These are phyloP conservation scores for Pelargonium citronellum DNA, from an alignment of 441 rosid species.

Conservation along the genomic window DNA sequence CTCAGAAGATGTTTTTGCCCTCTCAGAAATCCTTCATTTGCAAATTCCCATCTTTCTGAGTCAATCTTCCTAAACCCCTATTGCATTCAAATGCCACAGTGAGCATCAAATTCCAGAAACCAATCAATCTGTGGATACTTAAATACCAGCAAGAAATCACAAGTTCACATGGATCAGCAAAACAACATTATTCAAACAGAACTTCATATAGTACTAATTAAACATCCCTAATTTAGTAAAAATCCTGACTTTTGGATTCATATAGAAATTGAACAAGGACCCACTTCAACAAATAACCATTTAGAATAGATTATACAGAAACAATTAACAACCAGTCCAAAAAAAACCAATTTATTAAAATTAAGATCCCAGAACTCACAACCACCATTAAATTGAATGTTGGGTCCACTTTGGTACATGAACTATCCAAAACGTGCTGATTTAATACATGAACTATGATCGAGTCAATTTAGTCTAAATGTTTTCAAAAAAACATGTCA, in stretches of 20 bases:
- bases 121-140: not conserved
- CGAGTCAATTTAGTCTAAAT: too few species aligned
- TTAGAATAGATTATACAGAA: not conserved
- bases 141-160: too few species aligned
- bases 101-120: not conserved
- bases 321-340: too few species aligned
- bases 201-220: too few species aligned
- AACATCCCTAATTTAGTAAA: too few species aligned
- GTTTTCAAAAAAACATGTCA: too few species aligned
- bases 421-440: too few species aligned
- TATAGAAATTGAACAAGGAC: constrained; percentile 17
- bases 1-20: constrained; percentile 63
- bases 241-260: not conserved
- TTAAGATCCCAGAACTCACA: constrained; percentile 10
- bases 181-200: too few species aligned
- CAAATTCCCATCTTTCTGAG: constrained; percentile 69
- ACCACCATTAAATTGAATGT: too few species aligned
- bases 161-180: too few species aligned
- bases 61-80: constrained; percentile 56
- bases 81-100: constrained; percentile 8
- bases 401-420: too few species aligned
- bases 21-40: constrained; percentile 38
- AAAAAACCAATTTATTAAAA: not conserved
- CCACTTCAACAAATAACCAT: constrained; percentile 23
- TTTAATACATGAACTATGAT: too few species aligned